Conservation (phyloP, 129 eudicot genomes). For the Chrysanthemum makinoi region DNA sequence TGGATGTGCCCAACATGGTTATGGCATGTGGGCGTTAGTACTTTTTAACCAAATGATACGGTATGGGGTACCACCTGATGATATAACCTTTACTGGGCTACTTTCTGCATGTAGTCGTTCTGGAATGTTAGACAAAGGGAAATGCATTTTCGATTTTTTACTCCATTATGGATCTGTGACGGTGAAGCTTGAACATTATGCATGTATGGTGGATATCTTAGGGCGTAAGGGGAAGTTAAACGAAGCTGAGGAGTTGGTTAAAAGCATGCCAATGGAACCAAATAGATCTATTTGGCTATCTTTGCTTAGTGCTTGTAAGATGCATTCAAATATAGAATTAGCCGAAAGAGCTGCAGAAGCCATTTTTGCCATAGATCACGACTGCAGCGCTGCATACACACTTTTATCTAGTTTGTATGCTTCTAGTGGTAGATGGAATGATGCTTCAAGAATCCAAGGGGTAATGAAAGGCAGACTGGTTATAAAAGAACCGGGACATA, state of each 20-base stretch:
- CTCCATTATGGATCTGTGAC: slow-evolving; percentile 8
- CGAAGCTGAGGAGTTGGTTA: slow-evolving; percentile 70
- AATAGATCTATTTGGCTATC: slow-evolving; percentile 58
- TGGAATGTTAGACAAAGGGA: slow-evolving; percentile 66
- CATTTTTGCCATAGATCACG: slow-evolving; percentile 53
- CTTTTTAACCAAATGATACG: slow-evolving; percentile 63
- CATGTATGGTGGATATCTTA: slow-evolving; percentile 83
- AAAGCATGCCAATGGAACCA: slow-evolving; percentile 65
- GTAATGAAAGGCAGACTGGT: slow-evolving; percentile 52
- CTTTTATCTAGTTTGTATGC: slow-evolving; percentile 81
- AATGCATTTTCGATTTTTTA: slow-evolving; percentile 42
- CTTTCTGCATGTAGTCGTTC: slow-evolving; percentile 78
- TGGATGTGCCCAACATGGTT: slow-evolving; percentile 95
- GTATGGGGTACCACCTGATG: slow-evolving; percentile 50
- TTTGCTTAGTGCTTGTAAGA: slow-evolving; percentile 70
- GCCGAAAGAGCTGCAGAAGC: slow-evolving; percentile 62
- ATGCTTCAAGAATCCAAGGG: slow-evolving; percentile 61
- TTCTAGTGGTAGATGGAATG: slow-evolving; percentile 65
- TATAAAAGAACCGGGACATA: slow-evolving; percentile 52
- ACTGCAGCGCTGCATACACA: slow-evolving; percentile 63
- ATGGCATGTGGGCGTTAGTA: slow-evolving; percentile 52
- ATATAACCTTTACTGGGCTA: slow-evolving; percentile 69
- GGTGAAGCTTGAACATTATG: slow-evolving; percentile 71
- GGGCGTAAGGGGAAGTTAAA: slow-evolving; percentile 60
- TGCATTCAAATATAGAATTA: slow-evolving; percentile 52